Base-by-base conservation (phyloP, 1,284 basidiomycete genomes). In the Tylopilus sp. region DNA sequence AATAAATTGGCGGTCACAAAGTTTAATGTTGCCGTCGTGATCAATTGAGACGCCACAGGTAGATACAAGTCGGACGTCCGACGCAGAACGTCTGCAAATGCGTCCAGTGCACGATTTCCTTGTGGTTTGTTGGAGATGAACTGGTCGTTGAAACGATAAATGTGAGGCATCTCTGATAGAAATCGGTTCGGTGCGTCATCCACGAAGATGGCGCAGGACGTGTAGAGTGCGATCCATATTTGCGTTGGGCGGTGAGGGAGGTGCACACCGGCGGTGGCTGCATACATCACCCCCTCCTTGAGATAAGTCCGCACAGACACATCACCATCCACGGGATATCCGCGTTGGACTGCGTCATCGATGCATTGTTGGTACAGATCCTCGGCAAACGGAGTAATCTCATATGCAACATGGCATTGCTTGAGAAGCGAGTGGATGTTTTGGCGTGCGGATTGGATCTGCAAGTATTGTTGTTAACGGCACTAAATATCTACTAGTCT, bases 141-240 rank as follows among this genome's bases (percentile, higher is more conserved):
- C 1, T 77, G 65, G 51, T 71, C 66, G 24, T 77, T 74, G 69
- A 82, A 82, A 9, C 32, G 41, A 54, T 69, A 69, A 26, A 78
- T 56, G 24, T 62, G 36, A 3, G 66, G 65, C 49, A 75, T 54
- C 47, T 79, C 70, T n/a, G 65, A 53, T 2, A 60, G 56, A 53
- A 65, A 70, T 8, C 24, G 52, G 1, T 54, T 33, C 13, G 70
- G 51, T 7, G 60, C 61, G 54, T 81, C 81, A 57, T 82, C 81
- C 36, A 80, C 56, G 36, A 65, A 79, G 53, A 74, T 70, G 7
- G 66, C 60, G 51, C 69, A 74, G 0, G 78, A 71, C 1, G 77
- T 80, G 56, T 71, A 80, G n/a, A 81, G 71, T 5, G 73, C 72
- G 32, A 78, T 75, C 70, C 76, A 75, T 53, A 75, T 63, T 41